Base-by-base conservation (phyloP, 2,329 filamentous ascomycete genomes). In the Knufia fluminis region DNA sequence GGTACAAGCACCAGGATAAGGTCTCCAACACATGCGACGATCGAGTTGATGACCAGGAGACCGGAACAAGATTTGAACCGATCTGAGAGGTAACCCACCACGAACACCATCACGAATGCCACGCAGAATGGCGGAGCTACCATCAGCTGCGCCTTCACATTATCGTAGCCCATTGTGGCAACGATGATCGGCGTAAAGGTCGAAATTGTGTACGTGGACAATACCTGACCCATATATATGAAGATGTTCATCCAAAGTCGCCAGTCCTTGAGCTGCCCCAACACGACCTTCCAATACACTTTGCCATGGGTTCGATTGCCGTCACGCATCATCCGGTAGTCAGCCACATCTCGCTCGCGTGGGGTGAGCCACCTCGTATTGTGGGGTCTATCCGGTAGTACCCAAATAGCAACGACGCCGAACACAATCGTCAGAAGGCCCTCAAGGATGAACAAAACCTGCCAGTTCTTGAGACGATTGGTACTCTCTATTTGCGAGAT, bases 101-200 rank as follows among this genome's bases (percentile, higher is more conserved):
- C 50, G 28, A 49, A 52, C 19, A 50, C 46, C 50, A 52, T 49
- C 19, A 50, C 50, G 26, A 52, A 49, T 1, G 50, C 50, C 9
- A 52, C 50, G 35, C 46, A 49, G 26, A 41, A 52, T 19, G 50
- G 50, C 20, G 50, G 50, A 8, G 50, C 50, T n/a, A 46, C 41
- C 50, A 52, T 52, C 32, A 54, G 28, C 16, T 52, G 52, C 3
- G 50, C 51, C 28, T 50, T 47, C 38, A 54, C 47, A 85, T 1
- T 82, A 81, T 0, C 72, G 62, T 82, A 85, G 3, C 50, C 50
- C 50, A 52, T 49, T 7, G 46, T 52, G 40, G 49, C 49, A 24
- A 52, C 50, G 32, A 52, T 52, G 32, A 49, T 52, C 10, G 50
- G 50, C 10, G 50, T 52, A 33, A 52, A 52, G 2, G 50, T 52